Evolutionary conservation across 2,329 filamentous ascomycete genomes (phyloP).

Genomic region (Fusarium albosuccineum): DNA sequence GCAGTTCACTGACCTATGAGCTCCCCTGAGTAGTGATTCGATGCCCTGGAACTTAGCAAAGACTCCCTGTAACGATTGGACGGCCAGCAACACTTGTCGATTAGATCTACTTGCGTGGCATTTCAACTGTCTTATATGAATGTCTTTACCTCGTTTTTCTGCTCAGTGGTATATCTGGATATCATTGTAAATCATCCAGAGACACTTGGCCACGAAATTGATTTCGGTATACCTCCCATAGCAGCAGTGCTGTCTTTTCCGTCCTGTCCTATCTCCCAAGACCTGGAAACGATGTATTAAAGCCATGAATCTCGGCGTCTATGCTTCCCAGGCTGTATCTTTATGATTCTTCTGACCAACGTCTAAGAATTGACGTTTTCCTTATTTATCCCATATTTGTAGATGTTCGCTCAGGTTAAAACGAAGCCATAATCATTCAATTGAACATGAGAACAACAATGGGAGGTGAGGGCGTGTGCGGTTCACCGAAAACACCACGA

Average conservation of each 20-base stretch:
- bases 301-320: background rate
- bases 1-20: background rate
- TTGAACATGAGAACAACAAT: background rate
- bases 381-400: background rate
- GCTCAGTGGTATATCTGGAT: background rate
- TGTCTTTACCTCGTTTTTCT: too few relatives aligned
- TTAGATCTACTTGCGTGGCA: background rate
- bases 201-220: too few relatives aligned
- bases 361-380: background rate
- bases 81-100: background rate
- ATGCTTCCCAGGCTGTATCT: background rate
- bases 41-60: background rate
- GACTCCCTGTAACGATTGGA: background rate
- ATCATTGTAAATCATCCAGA: background rate
- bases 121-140: background rate
- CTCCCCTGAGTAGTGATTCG: background rate
- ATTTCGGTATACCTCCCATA: background rate
- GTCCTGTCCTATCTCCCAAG: background rate
- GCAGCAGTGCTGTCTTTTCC: background rate
- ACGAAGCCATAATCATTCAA: background rate
- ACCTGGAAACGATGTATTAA: background rate
- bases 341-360: background rate
- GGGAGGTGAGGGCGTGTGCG: background rate
- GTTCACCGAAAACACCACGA: slow-evolving; percentile 3
- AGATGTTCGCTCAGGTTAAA: background rate